Base-by-base conservation (phyloP, 805 yeast species). In the Teunomyces pallodes region DNA sequence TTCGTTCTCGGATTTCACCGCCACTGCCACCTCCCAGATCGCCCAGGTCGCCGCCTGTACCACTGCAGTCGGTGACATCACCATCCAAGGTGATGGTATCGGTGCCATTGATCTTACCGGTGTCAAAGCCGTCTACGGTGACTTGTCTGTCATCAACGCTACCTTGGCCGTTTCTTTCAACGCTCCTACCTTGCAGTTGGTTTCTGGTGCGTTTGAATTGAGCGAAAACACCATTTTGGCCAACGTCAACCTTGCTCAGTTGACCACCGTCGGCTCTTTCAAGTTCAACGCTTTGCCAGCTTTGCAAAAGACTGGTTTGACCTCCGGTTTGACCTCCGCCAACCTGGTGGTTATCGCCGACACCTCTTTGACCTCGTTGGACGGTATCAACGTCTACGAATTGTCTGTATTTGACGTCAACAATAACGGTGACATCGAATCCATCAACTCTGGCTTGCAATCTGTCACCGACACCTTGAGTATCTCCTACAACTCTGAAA, bases 211-310 rank as follows among this genome's bases (percentile, higher is more conserved):
- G 54, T 79, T 94, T 59, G 68, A 71, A 52, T 74, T 94, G 56
- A 66, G 75, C 56, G 72, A 74, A 53, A 81, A 87, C 70, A 86
- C 92, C 62, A 69, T 82, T 52, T 79, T 94, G 68, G 60, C 75
- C 56, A 70, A 83, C 50, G 76, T 92, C 50, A 79, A 86, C 60
- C 81, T 91, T 68, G 96, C 96, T 55, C 75, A 79, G 59, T 82
- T 92, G 67, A 76, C 83, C 66, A 79, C 87, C 56, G 96, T 90
- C 56, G 96, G 96, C 65, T 71, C 89, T 48, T 81, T 94, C 63
- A 72, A 76, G 69, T 84, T 87, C 75, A 79, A 81, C 63, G 90
- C 97, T 58, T 80, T 94, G 68, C 97, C 97, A 65, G 92, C 90
- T 58, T 82, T 92, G 64, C 70, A 75, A 57, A 62, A 70, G 47